Evolutionary conservation across 768 basidiomycete species (phyloP).

Genomic region (Pholiota conissans): DNA sequence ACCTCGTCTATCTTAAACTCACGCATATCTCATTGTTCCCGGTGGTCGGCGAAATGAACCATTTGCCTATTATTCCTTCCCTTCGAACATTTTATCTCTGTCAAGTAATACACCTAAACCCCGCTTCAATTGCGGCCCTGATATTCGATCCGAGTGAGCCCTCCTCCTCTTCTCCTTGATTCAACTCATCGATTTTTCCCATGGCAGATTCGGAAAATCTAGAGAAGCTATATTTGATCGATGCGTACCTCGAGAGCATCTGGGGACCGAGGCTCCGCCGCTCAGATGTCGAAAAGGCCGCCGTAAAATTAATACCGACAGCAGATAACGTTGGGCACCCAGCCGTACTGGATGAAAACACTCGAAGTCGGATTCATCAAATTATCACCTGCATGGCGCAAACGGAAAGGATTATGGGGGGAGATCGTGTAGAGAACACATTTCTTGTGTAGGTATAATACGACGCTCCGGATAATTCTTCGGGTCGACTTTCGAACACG

Average conservation of each 20-base stretch:
- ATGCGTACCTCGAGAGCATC: slow-evolving; percentile 55
- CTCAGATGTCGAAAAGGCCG: slow-evolving; percentile 45
- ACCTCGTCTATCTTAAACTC: slow-evolving; percentile 44
- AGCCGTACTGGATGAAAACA: neutral
- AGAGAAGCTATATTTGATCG: slow-evolving; percentile 43
- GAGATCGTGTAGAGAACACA: slow-evolving; percentile 38
- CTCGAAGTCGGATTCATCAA: slow-evolving; percentile 31
- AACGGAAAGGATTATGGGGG: slow-evolving; percentile 54
- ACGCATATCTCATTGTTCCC: slow-evolving; percentile 38
- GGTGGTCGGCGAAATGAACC: neutral
- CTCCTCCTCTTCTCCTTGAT: neutral
- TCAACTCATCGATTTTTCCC: neutral
- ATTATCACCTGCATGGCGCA: slow-evolving; percentile 49
- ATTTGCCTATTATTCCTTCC: slow-evolving; percentile 35
- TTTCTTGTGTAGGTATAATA: slow-evolving; percentile 18
- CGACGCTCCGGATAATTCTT: no score
- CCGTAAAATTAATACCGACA: slow-evolving; percentile 10
- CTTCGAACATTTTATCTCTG: slow-evolving; percentile 47
- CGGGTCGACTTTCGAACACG: neutral
- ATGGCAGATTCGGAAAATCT: slow-evolving; percentile 25
- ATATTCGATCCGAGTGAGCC: slow-evolving; percentile 18
- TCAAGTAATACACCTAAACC: slow-evolving; percentile 47
- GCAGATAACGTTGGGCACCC: neutral
- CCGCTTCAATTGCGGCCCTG: slow-evolving; percentile 37
- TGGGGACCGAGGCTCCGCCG: slow-evolving; percentile 56